These are phyloP conservation scores for Colletotrichum chrysophilum DNA, from an alignment of 2,329 filamentous ascomycete genomes.

Conservation along the genomic window DNA sequence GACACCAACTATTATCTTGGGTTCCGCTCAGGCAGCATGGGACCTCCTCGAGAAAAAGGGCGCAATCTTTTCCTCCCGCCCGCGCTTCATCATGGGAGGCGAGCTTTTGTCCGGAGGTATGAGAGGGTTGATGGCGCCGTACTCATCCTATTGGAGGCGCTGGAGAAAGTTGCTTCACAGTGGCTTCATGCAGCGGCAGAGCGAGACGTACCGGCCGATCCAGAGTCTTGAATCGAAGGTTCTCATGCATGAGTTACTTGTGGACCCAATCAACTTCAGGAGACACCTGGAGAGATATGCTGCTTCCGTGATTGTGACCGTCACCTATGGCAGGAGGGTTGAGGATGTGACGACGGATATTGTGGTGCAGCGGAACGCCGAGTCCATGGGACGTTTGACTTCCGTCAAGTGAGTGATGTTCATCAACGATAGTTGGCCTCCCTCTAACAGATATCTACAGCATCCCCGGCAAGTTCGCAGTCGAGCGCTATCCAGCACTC, in stretches of 20 bases:
- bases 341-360: slow-evolving; percentile 38
- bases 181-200: slow-evolving; percentile 48
- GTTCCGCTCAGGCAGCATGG: slow-evolving; percentile 47
- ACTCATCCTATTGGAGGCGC: slow-evolving; percentile 45
- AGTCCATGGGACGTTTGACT: slow-evolving; percentile 47
- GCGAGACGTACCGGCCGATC: slow-evolving; percentile 44
- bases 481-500: slow-evolving; percentile 44
- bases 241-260: slow-evolving; percentile 42
- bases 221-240: slow-evolving; percentile 46
- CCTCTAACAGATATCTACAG: neutral
- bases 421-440: accelerated
- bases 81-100: slow-evolving; percentile 50
- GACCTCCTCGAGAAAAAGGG: slow-evolving; percentile 49
- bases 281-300: slow-evolving; percentile 40
- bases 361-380: slow-evolving; percentile 40
- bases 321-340: slow-evolving; percentile 44
- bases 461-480: slow-evolving; percentile 38
- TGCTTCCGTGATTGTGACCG: slow-evolving; percentile 46
- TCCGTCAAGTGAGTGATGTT: slow-evolving; percentile 40
- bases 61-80: slow-evolving; percentile 47
- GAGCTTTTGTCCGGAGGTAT: slow-evolving; percentile 45
- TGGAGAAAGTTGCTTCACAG: slow-evolving; percentile 48
- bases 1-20: slow-evolving; percentile 46
- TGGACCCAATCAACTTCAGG: slow-evolving; percentile 31
- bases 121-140: slow-evolving; percentile 48